Base-by-base conservation (phyloP, 192 early-diverging fungal genomes). In the Chytriomyces sp. region DNA sequence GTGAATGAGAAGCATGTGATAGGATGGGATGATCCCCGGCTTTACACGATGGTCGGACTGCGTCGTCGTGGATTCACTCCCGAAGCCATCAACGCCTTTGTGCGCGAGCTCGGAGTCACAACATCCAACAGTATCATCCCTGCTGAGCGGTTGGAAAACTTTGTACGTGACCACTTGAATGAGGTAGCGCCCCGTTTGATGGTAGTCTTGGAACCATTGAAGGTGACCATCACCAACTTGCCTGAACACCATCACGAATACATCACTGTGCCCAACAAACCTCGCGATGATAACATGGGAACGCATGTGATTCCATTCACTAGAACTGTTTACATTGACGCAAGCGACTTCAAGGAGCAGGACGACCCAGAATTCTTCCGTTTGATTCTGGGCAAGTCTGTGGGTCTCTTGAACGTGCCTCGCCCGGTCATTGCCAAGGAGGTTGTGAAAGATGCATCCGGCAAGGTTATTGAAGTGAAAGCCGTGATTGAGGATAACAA, bases 11-110 rank as follows among this genome's bases (percentile, higher is more conserved):
- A 82, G 10, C 66, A 88, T 69, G 93, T 99, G 3, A 77, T 64
- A 55, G 93, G 90, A 19, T 96, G 96, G 91, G 98, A 99, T 81
- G 98, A 99, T 72, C 98, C 98, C 39, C 88, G 98, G 59, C 75
- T 99, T 64, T 98, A 91, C 81, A 98, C 98, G n/a, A 84, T 99
- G 53, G 91, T 90, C 3, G 96, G 91, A 49, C 86, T 99, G 59
- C 93, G 95, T 67, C 92, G 98, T 37, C 95, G 98, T 55, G 98
- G 98, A 54, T 92, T 98, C 63, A 97, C 98, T 62, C 92, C 96
- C 0, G 90, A 93, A 81, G 96, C 98, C 6, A 94, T 99, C 84
- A 98, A 98, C 75, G 93, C 93, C 34, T 99, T 99, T 88, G 95
- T 95, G 25, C 89, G 93, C 37, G 95, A 96, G 70, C 75, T 98